Conservation (phyloP, 2,329 filamentous ascomycete species). For the Penicillium sp. region DNA sequence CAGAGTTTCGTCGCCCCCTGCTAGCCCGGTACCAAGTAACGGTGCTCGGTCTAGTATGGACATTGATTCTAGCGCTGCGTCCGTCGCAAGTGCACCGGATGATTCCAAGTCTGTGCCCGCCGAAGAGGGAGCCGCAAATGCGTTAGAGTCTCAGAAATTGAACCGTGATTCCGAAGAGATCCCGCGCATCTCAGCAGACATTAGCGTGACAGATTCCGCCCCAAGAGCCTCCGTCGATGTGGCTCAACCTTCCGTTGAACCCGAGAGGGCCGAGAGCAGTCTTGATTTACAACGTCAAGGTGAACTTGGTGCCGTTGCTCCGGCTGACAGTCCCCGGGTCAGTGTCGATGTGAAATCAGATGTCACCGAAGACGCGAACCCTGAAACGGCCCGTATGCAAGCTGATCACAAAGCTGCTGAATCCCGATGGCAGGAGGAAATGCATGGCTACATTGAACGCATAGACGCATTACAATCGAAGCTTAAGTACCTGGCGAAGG, state of each 20-base stretch:
- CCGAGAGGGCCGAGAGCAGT: conserved; percentile 9
- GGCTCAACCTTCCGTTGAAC: conserved; percentile 1
- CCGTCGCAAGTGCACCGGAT: conserved; percentile 23
- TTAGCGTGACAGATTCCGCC: conserved; percentile 13
- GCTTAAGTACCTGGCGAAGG: conserved; percentile 80
- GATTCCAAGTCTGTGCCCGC: conserved; percentile 18
- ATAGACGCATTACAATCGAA: conserved; percentile 93
- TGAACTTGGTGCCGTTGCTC: conserved; percentile 3
- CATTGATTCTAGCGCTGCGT: conserved; percentile 28
- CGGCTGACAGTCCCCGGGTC: conserved; percentile 17
- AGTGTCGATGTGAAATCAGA: conserved; percentile 19
- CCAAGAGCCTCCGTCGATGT: conserved; percentile 15
- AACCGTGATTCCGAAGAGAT: conserved; percentile 33
- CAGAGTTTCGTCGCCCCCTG: conserved; percentile 53
- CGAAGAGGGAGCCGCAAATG: conserved; percentile 10
- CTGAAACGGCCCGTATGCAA: conserved; percentile 51
- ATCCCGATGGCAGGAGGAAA: conserved; percentile 73
- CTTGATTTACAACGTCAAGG: conserved; percentile 4
- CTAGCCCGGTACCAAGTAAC: conserved; percentile 52
- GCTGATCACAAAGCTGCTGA: conserved; percentile 54
- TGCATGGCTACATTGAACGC: conserved; percentile 79
- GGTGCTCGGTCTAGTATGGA: conserved; percentile 43
- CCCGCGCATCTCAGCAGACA: conserved; percentile 31
- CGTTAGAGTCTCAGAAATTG: conserved; percentile 17
- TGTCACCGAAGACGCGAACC: conserved; percentile 38